Base-by-base conservation (phyloP, 2,329 filamentous ascomycete genomes). In the Biscogniauxia sp. region DNA sequence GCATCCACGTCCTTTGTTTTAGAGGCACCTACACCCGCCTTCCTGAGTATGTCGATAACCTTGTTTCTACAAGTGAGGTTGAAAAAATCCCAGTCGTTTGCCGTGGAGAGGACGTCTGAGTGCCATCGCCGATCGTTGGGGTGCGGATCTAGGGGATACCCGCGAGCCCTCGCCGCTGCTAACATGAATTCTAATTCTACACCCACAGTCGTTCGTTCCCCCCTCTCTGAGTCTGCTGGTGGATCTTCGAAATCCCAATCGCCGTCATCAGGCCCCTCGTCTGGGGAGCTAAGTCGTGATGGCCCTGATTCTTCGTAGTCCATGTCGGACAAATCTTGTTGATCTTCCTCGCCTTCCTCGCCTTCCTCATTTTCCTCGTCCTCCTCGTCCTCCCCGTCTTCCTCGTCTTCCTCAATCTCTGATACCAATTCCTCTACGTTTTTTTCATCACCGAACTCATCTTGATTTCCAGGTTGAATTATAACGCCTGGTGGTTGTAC, bases 141-240 rank as follows among this genome's bases (percentile, higher is more conserved):
- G 50, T 69, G 69, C 2, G 63, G 62, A 56, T 70, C 68, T 1
- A 26, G 28, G 11, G 2, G 7, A 8, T 32, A 1, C 28, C 9
- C 6, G 2, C 9, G 3, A 8, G 7, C 28, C 28, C 7, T 1
- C 2, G 28, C 11, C 9, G 28, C 57, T 28, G 68, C 69, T 5
- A 64, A 2, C 1, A 60, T n/a, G 13, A 69, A 60, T 50, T 69
- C 65, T 6, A 69, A 55, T 55, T 69, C 67, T 19, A 70, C 52
- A 3, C 69, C 69, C 1, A 68, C 53, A 1, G 68, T 69, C 1
- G 62, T 67, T 26, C 56, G 59, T 20, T 65, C 61, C 1, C 6
- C 11, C 1, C 19, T 49, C 1, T 23, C 51, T 8, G 17, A 15
- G 5, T 37, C 20, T 13, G 20, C 3, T 11, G 26, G 54, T 17